Percentiles rank a stretch among this genome's conserved stretches.
These are phyloP conservation scores for Salix caprea DNA, from an alignment of 345 rosid species.

Conservation along the genomic window DNA sequence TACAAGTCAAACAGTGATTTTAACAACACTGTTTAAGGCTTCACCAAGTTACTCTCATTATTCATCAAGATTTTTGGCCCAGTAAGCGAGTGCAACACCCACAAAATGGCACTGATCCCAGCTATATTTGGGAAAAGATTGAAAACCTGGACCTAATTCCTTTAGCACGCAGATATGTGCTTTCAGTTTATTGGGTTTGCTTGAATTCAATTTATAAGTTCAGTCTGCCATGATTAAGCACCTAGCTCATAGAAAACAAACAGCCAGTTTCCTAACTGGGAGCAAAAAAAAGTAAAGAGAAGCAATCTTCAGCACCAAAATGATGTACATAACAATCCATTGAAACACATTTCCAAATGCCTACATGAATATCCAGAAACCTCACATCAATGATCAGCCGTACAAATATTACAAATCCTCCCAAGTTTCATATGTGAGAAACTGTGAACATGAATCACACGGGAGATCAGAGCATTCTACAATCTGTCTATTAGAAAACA, in stretches of 20 bases:
- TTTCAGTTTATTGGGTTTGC: not conserved
- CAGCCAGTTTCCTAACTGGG: not conserved
- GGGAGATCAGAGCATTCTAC: not conserved
- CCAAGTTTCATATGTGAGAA: constrained; percentile 5
- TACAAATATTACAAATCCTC: constrained; percentile 5
- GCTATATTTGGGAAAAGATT: too few species aligned
- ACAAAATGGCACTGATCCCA: too few species aligned
- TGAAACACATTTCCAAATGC: not conserved
- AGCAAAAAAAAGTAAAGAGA: not conserved
- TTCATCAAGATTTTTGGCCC: too few species aligned
- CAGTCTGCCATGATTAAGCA: not conserved
- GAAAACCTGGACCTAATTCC: too few species aligned
- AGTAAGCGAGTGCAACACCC: too few species aligned
- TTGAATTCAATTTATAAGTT: not conserved
- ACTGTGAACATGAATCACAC: not conserved
- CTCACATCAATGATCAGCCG: constrained; percentile 3
- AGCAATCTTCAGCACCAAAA: not conserved
- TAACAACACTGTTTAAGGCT: too few species aligned
- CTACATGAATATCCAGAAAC: not conserved
- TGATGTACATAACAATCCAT: not conserved
- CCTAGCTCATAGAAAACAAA: not conserved
- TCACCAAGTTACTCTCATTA: too few species aligned
- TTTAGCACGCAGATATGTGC: too few species aligned
- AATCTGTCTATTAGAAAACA: not conserved
- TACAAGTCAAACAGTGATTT: too few species aligned